These are phyloP conservation scores for Diaporthe longicolla DNA, from an alignment of 2,329 filamentous ascomycete species.

Conservation along the genomic window DNA sequence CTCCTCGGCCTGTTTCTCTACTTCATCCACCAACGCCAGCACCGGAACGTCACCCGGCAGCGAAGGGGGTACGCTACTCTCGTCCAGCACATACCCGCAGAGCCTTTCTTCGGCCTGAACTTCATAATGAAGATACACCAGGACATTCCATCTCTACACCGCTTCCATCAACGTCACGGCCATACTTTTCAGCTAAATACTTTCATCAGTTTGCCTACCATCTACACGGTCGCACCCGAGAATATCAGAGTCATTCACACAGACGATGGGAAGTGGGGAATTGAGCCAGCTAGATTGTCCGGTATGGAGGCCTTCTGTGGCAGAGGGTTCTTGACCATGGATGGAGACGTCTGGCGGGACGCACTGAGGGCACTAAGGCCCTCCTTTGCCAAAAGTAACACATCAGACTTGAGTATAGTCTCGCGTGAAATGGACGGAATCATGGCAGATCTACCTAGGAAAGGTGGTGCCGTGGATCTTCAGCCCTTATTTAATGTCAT, in stretches of 20 bases:
- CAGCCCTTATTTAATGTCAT: neutral
- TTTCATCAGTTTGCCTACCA: neutral
- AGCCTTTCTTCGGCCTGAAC: constrained; percentile 7
- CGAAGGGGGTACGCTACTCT: neutral
- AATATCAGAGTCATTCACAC: neutral
- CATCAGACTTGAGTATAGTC: neutral
- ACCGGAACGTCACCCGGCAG: neutral
- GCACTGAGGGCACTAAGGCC: neutral
- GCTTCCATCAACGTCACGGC: neutral
- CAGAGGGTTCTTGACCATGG: constrained; percentile 4
- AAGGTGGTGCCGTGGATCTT: neutral
- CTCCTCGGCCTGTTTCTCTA: neutral
- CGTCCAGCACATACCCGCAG: neutral
- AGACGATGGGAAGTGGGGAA: neutral
- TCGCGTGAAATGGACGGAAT: neutral
- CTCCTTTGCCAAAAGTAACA: neutral
- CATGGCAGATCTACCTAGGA: neutral
- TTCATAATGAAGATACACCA: constrained; percentile 1
- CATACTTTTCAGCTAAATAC: neutral
- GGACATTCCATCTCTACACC: neutral
- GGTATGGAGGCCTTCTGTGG: neutral
- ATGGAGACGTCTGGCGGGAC: constrained; percentile 7
- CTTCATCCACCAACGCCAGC: neutral
- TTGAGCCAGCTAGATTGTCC: neutral
- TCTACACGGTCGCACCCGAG: constrained; percentile 5